Conservation (phyloP, 2,329 filamentous ascomycete genomes). For the Beauveria sp. region DNA sequence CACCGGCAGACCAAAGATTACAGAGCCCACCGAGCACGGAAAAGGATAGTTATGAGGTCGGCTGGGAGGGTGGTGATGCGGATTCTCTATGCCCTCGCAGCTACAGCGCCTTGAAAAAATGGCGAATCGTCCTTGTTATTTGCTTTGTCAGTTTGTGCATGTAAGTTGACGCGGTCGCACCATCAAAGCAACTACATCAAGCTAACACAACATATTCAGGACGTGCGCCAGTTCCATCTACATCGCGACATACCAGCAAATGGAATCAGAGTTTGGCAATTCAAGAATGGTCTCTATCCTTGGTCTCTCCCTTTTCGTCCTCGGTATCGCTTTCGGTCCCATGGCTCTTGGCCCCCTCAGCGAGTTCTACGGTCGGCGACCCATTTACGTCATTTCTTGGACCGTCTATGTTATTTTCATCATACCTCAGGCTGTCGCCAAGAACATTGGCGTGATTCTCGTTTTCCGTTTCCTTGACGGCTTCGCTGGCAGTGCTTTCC, state of each 20-base stretch:
- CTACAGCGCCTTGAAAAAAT: constrained; percentile 58
- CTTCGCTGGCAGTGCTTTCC: constrained; percentile 59
- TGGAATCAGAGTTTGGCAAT: constrained; percentile 65
- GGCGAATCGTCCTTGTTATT: constrained; percentile 69
- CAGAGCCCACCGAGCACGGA: constrained; percentile 13
- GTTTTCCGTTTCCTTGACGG: constrained; percentile 72
- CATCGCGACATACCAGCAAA: constrained; percentile 71
- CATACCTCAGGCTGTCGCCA: constrained; percentile 70
- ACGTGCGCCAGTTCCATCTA: constrained; percentile 86
- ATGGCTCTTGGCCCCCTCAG: constrained; percentile 57
- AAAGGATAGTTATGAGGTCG: constrained; percentile 56
- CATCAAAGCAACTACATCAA: not conserved
- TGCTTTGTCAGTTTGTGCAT: constrained; percentile 71
- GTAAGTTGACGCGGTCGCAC: constrained; percentile 43
- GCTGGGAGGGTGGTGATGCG: constrained; percentile 58
- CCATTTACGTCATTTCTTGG: constrained; percentile 72
- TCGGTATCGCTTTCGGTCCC: constrained; percentile 60
- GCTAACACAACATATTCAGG: constrained; percentile 32
- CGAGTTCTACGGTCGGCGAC: constrained; percentile 75
- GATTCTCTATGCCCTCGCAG: constrained; percentile 71
- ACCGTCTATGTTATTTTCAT: constrained; percentile 69
- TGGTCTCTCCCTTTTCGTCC: constrained; percentile 75
- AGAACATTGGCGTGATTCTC: constrained; percentile 73
- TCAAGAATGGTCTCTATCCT: constrained; percentile 68
- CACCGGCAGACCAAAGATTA: too few relatives aligned